Conservation (phyloP, 139 green algal genomes). For the Volvox reticuliferus region DNA sequence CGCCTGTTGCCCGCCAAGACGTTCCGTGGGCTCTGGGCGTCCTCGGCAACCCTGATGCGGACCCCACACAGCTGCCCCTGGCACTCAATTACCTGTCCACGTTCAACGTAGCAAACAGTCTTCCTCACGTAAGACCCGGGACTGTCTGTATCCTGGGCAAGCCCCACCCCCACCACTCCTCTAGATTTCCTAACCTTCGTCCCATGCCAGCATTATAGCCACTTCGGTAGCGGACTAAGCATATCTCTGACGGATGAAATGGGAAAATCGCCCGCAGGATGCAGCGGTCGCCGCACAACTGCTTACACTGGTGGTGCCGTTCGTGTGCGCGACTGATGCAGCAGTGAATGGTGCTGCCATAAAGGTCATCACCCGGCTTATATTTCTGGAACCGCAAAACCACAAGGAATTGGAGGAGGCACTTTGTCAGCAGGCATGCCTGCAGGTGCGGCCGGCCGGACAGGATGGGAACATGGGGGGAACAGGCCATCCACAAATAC, state of each 20-base stretch:
- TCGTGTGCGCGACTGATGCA: background rate
- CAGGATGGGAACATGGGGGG: no score
- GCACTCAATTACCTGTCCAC: background rate
- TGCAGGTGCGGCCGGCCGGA: constrained; percentile 1
- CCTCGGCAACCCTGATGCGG: constrained; percentile 6
- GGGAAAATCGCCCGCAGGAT: background rate
- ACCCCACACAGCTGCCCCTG: constrained; percentile 5
- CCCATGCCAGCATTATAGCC: background rate
- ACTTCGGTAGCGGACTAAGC: no score
- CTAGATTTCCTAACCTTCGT: background rate
- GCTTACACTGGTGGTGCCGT: background rate
- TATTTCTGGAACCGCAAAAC: background rate
- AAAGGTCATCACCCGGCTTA: background rate
- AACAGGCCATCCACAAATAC: no score
- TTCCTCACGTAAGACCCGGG: background rate
- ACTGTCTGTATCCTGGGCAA: background rate
- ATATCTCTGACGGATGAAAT: no score
- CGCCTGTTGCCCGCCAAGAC: background rate
- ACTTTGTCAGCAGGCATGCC: background rate
- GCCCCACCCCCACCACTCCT: background rate
- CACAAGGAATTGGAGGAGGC: background rate
- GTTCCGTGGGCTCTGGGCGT: background rate
- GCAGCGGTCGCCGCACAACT: background rate
- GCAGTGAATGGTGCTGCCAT: background rate
- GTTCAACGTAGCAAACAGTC: background rate